A percentile compares a stretch with the other conserved stretches of the same genome.
Conservation (phyloP, 495 filamentous ascomycete genomes). For the Patellaria atrata region DNA sequence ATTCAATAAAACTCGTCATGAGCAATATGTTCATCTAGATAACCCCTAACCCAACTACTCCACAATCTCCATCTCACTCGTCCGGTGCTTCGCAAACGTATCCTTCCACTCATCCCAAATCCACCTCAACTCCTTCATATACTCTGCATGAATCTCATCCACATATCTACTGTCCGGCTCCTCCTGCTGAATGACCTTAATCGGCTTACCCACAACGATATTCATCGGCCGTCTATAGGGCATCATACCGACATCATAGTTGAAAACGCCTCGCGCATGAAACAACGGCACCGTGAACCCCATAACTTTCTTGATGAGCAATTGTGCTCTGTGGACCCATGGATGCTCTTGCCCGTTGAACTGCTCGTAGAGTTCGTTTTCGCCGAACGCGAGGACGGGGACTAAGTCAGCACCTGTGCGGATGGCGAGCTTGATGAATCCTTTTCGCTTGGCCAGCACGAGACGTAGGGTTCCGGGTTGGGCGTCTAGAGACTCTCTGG, state of each 20-base stretch:
- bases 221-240: conserved; percentile 80
- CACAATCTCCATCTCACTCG: conserved; percentile 62
- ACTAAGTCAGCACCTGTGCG: conserved; percentile 83
- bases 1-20: too few relatives aligned
- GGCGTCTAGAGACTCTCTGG: conserved; percentile 79
- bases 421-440: conserved; percentile 86
- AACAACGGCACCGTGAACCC: conserved; percentile 91
- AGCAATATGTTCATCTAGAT: too few relatives aligned
- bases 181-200: conserved; percentile 48
- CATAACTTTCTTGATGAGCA: conserved; percentile 63
- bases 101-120: conserved; percentile 87
- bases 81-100: conserved; percentile 57
- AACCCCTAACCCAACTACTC: conserved; percentile 42
- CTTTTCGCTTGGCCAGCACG: conserved; percentile 69
- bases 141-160: conserved; percentile 60
- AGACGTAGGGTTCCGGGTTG: conserved; percentile 58
- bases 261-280: conserved; percentile 85
- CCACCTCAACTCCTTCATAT: conserved; percentile 62
- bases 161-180: conserved; percentile 59
- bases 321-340: conserved; percentile 57
- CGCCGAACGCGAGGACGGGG: conserved; percentile 80
- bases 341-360: conserved; percentile 56
- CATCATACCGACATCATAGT: conserved; percentile 93
- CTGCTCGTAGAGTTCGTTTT: conserved; percentile 94
- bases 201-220: conserved; percentile 71